Evolutionary conservation across 495 filamentous ascomycete genomes (phyloP), one percentile per base, ranked within the genome.

Genomic region (Neurospora tetrasperma): DNA sequence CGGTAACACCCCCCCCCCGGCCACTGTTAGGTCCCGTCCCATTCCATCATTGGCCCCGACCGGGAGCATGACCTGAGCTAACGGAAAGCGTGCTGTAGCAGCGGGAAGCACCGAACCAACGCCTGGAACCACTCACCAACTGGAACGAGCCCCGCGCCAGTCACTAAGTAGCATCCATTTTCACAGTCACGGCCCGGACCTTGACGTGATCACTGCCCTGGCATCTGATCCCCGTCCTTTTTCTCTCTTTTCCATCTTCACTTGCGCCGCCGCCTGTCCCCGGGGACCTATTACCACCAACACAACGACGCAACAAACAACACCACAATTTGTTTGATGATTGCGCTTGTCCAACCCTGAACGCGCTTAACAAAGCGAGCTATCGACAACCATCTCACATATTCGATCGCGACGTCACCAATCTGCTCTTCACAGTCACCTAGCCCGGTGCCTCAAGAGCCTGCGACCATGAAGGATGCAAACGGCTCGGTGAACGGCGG

Each of bases 401-500:
- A 38, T 31, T 18, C 54, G 8, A 31, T 0, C 27, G 27, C 54
- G 54, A 66, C 27, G 27, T 62, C 54, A 62, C 27, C 54, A 35
- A 20, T 59, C 14, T 59, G 44, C 9, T 44, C 20, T 48, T 48
- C n/a, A 0, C 46, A 54, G 46, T 73, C 75, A 38, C 35, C 35
- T 38, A 76, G 77, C 77, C 76, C 71, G 72, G 77, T 54, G 74
- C 76, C 77, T 77, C 18, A 75, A 42, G 20, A 71, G 40, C 48
- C 31, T 69, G 27, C 62, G 66, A 76, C 39, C 72, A 82, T 82
- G 81, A 75, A 77, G 71, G 75, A 78, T 44, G 59, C 75, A 20
- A 84, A 83, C 73, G 82, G 82, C 44, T 73, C 76, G 10, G 70
- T 71, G 35, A 84, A 83, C 62, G 76, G 54, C 0, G 54, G 54